These are phyloP conservation scores for Lactarius tabidus DNA, from an alignment of 768 basidiomycete species.

Conservation along the genomic window DNA sequence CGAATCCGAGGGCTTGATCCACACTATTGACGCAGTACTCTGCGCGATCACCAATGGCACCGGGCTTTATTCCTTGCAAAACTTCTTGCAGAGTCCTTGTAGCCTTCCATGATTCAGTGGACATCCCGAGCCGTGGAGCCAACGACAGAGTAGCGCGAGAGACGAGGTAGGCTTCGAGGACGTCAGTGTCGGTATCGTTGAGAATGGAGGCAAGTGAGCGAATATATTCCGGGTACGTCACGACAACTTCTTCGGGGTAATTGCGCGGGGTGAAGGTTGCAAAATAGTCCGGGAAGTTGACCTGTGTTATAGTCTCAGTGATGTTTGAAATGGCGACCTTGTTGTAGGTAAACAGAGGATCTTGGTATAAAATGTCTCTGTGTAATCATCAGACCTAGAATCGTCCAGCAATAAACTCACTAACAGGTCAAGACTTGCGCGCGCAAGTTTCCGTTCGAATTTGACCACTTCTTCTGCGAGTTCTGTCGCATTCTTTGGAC, in stretches of 20 bases:
- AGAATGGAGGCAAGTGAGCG: constrained; percentile 65
- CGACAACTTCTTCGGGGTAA: constrained; percentile 71
- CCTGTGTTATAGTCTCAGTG: constrained; percentile 61
- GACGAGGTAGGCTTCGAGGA: constrained; percentile 84
- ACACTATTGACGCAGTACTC: constrained; percentile 78
- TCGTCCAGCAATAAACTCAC: constrained; percentile 27
- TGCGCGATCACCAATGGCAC: constrained; percentile 74
- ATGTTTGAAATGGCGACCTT: constrained; percentile 69
- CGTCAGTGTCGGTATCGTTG: constrained; percentile 57
- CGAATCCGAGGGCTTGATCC: constrained; percentile 78
- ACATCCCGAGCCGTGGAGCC: constrained; percentile 66
- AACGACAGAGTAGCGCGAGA: constrained; percentile 66
- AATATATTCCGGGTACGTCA: constrained; percentile 79
- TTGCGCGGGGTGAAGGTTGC: constrained; percentile 75
- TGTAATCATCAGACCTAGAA: constrained; percentile 12
- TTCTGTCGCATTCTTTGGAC: constrained; percentile 50
- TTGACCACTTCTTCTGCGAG: constrained; percentile 68
- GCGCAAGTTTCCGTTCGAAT: constrained; percentile 76
- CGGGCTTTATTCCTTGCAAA: constrained; percentile 82
- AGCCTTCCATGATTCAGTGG: constrained; percentile 77
- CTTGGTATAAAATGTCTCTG: constrained; percentile 66
- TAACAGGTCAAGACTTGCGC: constrained; percentile 76
- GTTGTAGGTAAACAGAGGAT: constrained; percentile 89
- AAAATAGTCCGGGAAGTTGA: constrained; percentile 84
- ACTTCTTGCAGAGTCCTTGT: constrained; percentile 65